Conservation (phyloP, 148 eudicot species). For the Tetragonia tetragonoides region DNA sequence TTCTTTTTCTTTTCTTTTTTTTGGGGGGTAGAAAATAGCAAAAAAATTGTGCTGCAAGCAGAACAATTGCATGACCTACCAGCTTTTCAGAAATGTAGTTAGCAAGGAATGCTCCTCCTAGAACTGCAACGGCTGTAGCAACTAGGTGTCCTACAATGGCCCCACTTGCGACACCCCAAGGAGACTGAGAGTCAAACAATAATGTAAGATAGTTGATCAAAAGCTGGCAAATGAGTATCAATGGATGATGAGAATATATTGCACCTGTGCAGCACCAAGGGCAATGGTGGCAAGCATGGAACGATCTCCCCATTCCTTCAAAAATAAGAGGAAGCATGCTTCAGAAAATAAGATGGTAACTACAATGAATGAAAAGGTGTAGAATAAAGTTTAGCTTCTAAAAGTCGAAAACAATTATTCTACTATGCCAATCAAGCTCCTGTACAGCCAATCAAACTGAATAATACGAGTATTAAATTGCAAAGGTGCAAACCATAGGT, state of each 20-base stretch:
- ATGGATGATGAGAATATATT: not conserved
- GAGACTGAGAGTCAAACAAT: conserved; percentile 46
- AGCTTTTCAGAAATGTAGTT: conserved; percentile 89
- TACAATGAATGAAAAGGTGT: not conserved
- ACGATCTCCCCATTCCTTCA: conserved; percentile 98
- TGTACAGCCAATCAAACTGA: not conserved
- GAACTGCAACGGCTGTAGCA: conserved; percentile 77
- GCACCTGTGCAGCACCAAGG: conserved; percentile 97
- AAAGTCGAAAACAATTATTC: not conserved
- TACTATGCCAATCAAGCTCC: not conserved
- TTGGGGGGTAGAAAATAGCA: not conserved
- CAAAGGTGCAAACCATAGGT: conserved; percentile 3
- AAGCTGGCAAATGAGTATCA: not conserved
- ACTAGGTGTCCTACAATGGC: conserved; percentile 83
- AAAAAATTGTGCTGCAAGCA: not conserved
- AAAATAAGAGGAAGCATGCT: not conserved
- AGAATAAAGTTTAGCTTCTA: conserved; percentile 1
- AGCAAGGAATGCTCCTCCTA: conserved; percentile 91
- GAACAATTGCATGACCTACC: conserved; percentile 34
- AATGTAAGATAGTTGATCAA: not conserved
- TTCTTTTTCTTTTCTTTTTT: not conserved
- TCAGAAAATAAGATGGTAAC: not conserved
- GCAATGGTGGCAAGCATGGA: conserved; percentile 99
- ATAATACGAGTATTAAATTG: no score
- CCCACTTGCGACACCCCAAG: conserved; percentile 98